Base-by-base conservation (phyloP, 306 rosid species). In the Sicyos edulis region DNA sequence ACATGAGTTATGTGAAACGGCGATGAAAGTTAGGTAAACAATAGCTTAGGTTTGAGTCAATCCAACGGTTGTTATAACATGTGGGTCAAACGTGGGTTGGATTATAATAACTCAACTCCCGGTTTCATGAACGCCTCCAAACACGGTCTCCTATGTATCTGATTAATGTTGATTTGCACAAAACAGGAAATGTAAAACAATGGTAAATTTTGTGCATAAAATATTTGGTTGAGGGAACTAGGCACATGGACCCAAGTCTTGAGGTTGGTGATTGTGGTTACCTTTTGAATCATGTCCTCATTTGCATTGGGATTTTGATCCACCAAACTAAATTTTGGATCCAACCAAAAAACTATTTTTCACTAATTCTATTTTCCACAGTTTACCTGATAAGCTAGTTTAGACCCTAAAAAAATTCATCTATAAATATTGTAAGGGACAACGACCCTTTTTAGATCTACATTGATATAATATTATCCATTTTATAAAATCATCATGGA, bases 281-380 rank as follows among this genome's bases (percentile, higher is more conserved):
- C 73, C 57, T 68, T 68, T 47, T 68, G 57, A 68, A 49, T 68
- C 57, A 47, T 68, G 73, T 68, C 73, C 73, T 11, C 57, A 7
- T 69, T 69, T 69, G 58, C 58, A 69, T 69, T 22, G 73, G 73
- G 58, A 69, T 69, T 44, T 50, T 69, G 55, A 47, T 44, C 72
- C 40, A 47, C 55, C 72, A 50, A 14, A 69, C 73, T 69, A 69
- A 69, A 69, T 16, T 69, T 69, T 14, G 58, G 58, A 69, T 69
- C 73, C 73, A 69, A 69, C 58, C 73, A 69, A 50, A 52, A 50
- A 69, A 45, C 58, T n/a, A n/a, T n/a, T 49, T 50, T 69, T 50
- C 58, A 67, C 56, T 47, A 6, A 67, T 21, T 67, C 72, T 12
- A 67, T 20, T 67, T 49, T 67, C 29, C 9, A 64, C n/a, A n/a